Base-by-base conservation (phyloP, 2,329 filamentous ascomycete genomes). In the Elsinoe fawcettii region DNA sequence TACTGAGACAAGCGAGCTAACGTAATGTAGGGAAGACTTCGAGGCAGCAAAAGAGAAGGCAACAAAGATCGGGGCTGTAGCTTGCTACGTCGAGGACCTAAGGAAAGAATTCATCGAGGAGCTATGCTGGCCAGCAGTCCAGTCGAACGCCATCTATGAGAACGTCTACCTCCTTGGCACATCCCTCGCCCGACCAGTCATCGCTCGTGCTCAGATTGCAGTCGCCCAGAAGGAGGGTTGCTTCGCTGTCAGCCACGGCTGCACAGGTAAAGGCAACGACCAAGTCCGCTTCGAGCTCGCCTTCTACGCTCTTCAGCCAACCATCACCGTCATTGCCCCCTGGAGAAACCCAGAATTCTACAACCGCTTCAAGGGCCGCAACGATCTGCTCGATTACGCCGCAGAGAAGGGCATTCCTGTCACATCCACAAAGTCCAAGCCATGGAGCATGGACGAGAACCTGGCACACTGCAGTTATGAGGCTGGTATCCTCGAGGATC, bases 391-490 rank as follows among this genome's bases (percentile, higher is more conserved):
- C 51, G 81, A 88, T 70, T 90, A 86, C 67, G 87, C 87, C 44
- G 77, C 75, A 6, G 71, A 81, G 70, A 79, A 81, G 64, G 80
- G 80, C 69, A 88, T 90, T 60, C 86, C 86, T 49, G 85, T 90
- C 59, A 83, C 81, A 27, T 85, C 82, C 65, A 88, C 85, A 64
- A 87, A 87, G 75, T 81, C 82, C 69, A 84, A 85, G 73, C 84
- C 84, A 47, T 88, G 82, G 81, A 78, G 79, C 59, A 80, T 80
- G 77, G 82, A 85, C 65, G 83, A 85, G 71, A 88, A 89, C 74
- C 67, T 88, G 65, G 86, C 84, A 57, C 87, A 92, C 74, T 88
- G 84, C 77, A 80, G 75, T 60, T 95, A 93, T 72, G 89, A 95
- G 77, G 85, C 85, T 54, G 88, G 88, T 68, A 85, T 85, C 61